A percentile compares a stretch with the other conserved stretches of the same genome.
Conservation (phyloP, 495 filamentous ascomycete species). For the Penicillium waksmanii region DNA sequence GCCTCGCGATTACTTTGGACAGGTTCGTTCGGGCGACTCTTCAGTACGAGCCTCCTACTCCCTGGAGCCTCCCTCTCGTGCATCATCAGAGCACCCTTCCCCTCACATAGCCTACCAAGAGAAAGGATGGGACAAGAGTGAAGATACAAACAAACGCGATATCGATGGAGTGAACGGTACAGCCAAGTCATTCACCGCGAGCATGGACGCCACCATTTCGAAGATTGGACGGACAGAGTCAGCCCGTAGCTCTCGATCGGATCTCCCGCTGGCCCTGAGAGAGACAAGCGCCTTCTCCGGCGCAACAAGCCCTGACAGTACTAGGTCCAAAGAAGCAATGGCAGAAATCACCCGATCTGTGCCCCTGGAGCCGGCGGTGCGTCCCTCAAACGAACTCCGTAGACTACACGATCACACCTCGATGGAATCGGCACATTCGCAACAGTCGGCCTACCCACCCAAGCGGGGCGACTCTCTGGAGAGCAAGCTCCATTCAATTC, state of each 20-base stretch:
- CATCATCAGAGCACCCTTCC: conserved; percentile 50
- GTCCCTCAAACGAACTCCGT: conserved; percentile 44
- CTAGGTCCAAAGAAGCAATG: conserved; percentile 28
- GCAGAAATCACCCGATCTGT: conserved; percentile 28
- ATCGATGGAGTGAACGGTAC: conserved; percentile 17
- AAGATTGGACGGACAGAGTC: conserved; percentile 64
- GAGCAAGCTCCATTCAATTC: conserved; percentile 36
- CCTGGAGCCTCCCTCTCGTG: conserved; percentile 21
- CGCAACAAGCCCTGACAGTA: conserved; percentile 40
- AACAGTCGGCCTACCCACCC: conserved; percentile 45
- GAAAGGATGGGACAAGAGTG: conserved; percentile 66
- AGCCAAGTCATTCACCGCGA: conserved; percentile 70
- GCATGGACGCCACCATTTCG: conserved; percentile 37
- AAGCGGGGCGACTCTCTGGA: conserved; percentile 63
- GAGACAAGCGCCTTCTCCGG: conserved; percentile 39
- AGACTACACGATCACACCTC: conserved; percentile 44
- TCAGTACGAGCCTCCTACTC: conserved; percentile 23
- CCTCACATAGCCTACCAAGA: conserved; percentile 94
- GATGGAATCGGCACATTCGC: conserved; percentile 39
- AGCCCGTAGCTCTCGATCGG: conserved; percentile 67
- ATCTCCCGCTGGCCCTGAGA: conserved; percentile 37
- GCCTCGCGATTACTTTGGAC: conserved; percentile 36
- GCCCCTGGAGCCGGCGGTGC: conserved; percentile 32
- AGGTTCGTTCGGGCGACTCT: conserved; percentile 24
- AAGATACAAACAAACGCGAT: conserved; percentile 38